Conservation (phyloP, 345 rosid genomes). For the Arabis alpina region DNA sequence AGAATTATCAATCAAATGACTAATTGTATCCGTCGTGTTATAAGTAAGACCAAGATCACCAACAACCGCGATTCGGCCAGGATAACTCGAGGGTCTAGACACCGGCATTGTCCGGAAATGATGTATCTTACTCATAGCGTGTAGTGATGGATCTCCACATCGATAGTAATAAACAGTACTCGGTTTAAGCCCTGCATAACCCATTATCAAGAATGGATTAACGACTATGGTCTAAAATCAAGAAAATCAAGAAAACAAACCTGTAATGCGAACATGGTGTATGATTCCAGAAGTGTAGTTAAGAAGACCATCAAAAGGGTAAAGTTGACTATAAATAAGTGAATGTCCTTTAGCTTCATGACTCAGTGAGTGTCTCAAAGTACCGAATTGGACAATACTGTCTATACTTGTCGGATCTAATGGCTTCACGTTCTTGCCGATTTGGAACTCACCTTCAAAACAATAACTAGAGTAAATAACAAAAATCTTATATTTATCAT, state of each 20-base stretch:
- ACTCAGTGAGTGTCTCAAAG: conserved; percentile 38
- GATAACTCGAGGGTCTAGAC: conserved; percentile 62
- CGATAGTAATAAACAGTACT: conserved; percentile 67
- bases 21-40: conserved; percentile 71
- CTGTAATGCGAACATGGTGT: conserved; percentile 87
- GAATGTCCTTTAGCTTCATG: conserved; percentile 62
- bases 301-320: conserved; percentile 79
- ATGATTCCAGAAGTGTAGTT: conserved; percentile 94
- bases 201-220: background rate
- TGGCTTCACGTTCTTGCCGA: conserved; percentile 65
- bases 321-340: conserved; percentile 78
- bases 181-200: conserved; percentile 65
- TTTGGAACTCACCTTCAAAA: conserved; percentile 72
- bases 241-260: conserved; percentile 36
- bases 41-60: conserved; percentile 90
- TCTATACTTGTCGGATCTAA: conserved; percentile 60
- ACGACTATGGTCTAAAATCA: background rate
- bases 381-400: conserved; percentile 71
- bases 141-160: conserved; percentile 84
- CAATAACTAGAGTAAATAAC: background rate
- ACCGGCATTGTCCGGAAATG: conserved; percentile 72
- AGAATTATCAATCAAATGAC: conserved; percentile 57
- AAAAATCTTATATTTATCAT: background rate
- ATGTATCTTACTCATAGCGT: conserved; percentile 58
- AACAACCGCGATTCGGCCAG: conserved; percentile 62